Base-by-base conservation (phyloP, 768 basidiomycete species). In the Pulveroboletus frians region DNA sequence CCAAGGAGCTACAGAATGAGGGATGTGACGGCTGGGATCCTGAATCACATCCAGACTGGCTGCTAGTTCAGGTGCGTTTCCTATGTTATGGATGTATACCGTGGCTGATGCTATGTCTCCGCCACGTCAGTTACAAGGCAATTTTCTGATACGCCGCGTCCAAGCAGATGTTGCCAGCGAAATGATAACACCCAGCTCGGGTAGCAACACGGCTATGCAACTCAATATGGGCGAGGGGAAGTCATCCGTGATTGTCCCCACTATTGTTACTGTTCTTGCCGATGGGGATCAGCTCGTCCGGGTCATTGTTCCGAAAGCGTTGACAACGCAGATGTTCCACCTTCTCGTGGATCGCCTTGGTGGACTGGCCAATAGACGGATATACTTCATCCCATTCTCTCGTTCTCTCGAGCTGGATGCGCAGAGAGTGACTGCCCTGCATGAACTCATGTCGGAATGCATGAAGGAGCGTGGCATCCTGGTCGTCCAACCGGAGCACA, bases 201-300 rank as follows among this genome's bases (percentile, higher is more conserved):
- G 50, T 1, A 9, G 53, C 7, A 80, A 73, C 39, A 70, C 71
- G 0, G 58, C 67, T 1, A 60, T 74, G 15, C 78, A 78, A 36
- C 67, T 80, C 9, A 77, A 79, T 40, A 80, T 80, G 78, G 78
- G 78, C 8, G 78, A 79, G 49, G 78, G 79, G 1, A 79, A 80
- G 52, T 67, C 67, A 2, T 72, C 69, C 0, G 70, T 71, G 1
- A 72, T 80, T n/a, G 67, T 79, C 2, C 78, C 78, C 2, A 63
- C 78, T 14, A 60, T 69, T 3, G 61, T 70, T 0, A 57, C 69
- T 0, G 52, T 61, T 1, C 63, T 80, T 17, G 74, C 78, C 0
- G 60, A 78, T 53, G 71, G 73, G 1, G 9, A 66, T 3, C 69
- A 61, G 18, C 59, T 80, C 1, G 71, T 69, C 17, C 71, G 79